Conservation (phyloP, 179 eudicot genomes). For the Beta macrorhiza region DNA sequence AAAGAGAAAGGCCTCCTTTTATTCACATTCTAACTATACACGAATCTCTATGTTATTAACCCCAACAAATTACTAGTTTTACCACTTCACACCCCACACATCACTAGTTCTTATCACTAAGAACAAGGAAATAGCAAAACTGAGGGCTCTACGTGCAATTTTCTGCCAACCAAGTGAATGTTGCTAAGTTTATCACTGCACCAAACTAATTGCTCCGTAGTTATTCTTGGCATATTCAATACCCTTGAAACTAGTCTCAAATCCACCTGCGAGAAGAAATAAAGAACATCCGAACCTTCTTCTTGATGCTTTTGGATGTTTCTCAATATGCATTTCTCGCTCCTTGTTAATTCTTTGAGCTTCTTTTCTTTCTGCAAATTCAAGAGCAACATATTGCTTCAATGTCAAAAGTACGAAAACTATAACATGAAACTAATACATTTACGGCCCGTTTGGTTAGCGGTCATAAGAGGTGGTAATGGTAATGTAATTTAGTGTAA, state of each 20-base stretch:
- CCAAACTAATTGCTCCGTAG: slow-evolving; percentile 83
- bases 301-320: slow-evolving; percentile 40
- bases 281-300: slow-evolving; percentile 44
- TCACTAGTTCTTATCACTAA: slow-evolving; percentile 16
- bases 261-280: slow-evolving; percentile 85
- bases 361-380: slow-evolving; percentile 66
- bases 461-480: too few species aligned
- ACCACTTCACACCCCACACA: neutral
- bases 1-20: neutral
- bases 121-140: slow-evolving; percentile 82
- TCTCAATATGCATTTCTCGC: slow-evolving; percentile 61
- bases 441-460: too few species aligned
- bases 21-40: slow-evolving; percentile 2
- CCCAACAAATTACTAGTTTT: neutral
- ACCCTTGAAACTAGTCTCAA: slow-evolving; percentile 75
- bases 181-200: slow-evolving; percentile 63
- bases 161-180: slow-evolving; percentile 54
- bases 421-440: neutral
- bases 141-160: slow-evolving; percentile 57
- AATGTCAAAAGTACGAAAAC: neutral
- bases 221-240: slow-evolving; percentile 66
- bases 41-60: neutral
- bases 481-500: too few species aligned
- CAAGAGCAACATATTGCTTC: neutral
- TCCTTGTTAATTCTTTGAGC: slow-evolving; percentile 59